Evolutionary conservation across 2,329 filamentous ascomycete genomes (phyloP), one percentile per base, ranked within the genome.

Genomic region (Xylariaceae sp.): DNA sequence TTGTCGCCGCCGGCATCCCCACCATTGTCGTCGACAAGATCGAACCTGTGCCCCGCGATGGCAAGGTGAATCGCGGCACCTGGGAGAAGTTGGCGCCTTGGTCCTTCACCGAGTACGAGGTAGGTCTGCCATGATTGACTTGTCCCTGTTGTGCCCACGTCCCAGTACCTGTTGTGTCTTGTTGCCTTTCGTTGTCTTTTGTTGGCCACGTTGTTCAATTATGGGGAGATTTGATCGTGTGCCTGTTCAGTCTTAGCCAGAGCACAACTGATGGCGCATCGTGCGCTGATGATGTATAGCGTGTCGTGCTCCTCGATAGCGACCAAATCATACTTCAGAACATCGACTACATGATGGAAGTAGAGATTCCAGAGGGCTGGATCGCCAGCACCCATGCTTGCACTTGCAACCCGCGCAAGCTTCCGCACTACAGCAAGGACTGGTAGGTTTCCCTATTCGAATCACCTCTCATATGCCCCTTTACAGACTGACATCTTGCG

Each of bases 31-130:
- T 70, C 50, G 64, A 69, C 55, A 63, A 66, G 60, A 70, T 70
- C 57, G 67, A 69, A 61, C 68, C 68, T 6, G 60, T 63, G 12
- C 65, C 65, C 35, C 64, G 66, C 41, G 67, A 70, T 46, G 67
- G 67, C 55, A 68, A 68, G 59, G 56, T 69, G 46, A 68, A 67
- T 47, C 65, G 65, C 55, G 68, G 67, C 6, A 69, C 67, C 30
- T 70, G 68, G 68, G 67, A 70, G 62, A 70, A 70, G 64, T 63
- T 70, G 37, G 68, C 68, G 7, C 67, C 68, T 5, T 67, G 65
- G 62, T 60, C 62, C 2, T 68, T 69, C 52, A 66, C 63, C 30
- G 64, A 68, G 53, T 68, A 67, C 49, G 60, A 68, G 66, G 65
- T 68, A 63, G 42, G 63, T 30, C 54, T 44, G 11, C 3, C 50